Evolutionary conservation across 768 basidiomycete genomes (phyloP), one percentile per base, ranked within the genome.

Genomic region (Mycena floridula): DNA sequence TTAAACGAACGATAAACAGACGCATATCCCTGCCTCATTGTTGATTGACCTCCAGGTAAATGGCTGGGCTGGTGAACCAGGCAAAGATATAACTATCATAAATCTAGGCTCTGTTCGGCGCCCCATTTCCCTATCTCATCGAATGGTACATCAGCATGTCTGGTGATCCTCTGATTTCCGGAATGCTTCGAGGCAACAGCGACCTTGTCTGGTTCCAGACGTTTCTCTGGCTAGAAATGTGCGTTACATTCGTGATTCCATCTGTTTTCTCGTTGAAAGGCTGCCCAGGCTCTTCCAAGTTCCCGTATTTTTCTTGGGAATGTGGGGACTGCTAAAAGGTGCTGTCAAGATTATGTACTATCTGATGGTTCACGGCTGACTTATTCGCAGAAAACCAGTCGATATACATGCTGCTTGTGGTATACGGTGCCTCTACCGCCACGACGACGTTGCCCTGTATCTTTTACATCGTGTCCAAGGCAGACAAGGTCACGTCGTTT

Each of bases 381-480:
- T 5, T 25, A n/a, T 25, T 35, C 18, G n/a, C 53, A 83, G 81
- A 68, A 45, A 73, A 70, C 2, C 68, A 60, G 6, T 59, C 61
- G 12, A 73, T 82, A 37, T 85, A 84, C 55, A 64, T 77, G 11
- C 68, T 89, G 25, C 64, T 93, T 12, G 66, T 85, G 7, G 59
- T 82, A 23, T 93, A 92, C 61, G 87, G 73, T 23, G 84, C 87
- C 0, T 88, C 85, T 0, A 84, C 88, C 3, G 70, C 77, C 0
- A 92, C 88, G 0, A 90, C 89, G 1, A 82, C 84, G 12, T 61
- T 89, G 25, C 79, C 90, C 0, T 89, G 85, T 55, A 58, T 93
- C 39, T 61, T 69, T 11, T 67, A 76, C 24, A 58, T 91, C 25
- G 58, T 89, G 13, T 20, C 18, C 3, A 35, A 35, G 32, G 38